Base-by-base conservation (phyloP, 2,329 filamentous ascomycete genomes). In the Fusarium penzigii region DNA sequence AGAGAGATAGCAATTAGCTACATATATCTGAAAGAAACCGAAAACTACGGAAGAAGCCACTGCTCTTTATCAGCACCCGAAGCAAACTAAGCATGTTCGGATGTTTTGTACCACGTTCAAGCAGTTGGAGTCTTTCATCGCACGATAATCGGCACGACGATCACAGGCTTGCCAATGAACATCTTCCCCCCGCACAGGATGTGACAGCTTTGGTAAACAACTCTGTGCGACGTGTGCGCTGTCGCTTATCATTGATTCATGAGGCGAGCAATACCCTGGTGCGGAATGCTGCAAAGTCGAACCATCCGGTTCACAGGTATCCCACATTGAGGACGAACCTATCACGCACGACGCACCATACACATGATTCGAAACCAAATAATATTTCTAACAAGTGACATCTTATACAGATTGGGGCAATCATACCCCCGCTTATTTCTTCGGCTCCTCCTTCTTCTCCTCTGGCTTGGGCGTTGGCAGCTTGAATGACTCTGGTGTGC, bases 391-490 rank as follows among this genome's bases (percentile, higher is more conserved):
- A 65, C 58, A 67, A 63, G 60, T 56, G 52, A 65, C 64, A 58
- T 67, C 66, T 65, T 68, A 58, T 69, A 70, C 63, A 67, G 53
- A 51, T 66, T 65, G 51, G 57, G 54, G 20, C 20, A 25, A 4
- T 25, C 20, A 49, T 46, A 51, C 44, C 44, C 46, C 51, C 48
- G 39, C 69, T 76, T 91, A 93, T 80, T 97, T 96, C 87, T 97
- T 96, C 66, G 88, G 84, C 76, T 93, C 90, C 72, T 92, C 89
- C 72, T 89, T 87, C 80, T 91, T 91, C 68, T 90, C 88, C 77
- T 99, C 94, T 5, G 94, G 93, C 79, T 97, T 96, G 48, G 94
- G 90, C 44, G 89, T 96, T 29, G 95, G 94, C 58, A 99, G 80
- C 78, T 96, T 96, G 81, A 97, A 97, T 70, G 75, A 81, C 68